Percentiles rank a stretch among this genome's conserved stretches.
These are phyloP conservation scores for Microsporum audouinii DNA, from an alignment of 2,329 filamentous ascomycete species.

Conservation along the genomic window DNA sequence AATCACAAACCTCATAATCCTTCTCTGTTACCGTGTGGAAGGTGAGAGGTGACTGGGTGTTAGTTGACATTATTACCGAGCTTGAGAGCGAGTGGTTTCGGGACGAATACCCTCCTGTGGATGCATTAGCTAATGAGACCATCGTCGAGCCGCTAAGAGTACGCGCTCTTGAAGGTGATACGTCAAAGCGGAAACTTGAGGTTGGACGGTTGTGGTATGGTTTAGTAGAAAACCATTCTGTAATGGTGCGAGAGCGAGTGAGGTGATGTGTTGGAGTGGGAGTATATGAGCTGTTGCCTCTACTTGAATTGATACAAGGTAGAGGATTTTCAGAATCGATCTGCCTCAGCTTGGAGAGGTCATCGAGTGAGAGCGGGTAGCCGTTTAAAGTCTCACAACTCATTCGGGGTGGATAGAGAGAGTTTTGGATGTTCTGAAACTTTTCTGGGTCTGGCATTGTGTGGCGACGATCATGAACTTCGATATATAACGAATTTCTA, in stretches of 20 bases:
- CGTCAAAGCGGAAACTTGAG: not conserved
- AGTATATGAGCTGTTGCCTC: not conserved
- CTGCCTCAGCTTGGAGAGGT: not conserved
- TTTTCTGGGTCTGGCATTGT: conserved; percentile 5
- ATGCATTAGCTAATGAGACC: conserved; percentile 21
- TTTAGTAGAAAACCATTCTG: not conserved
- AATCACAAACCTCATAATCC: conserved; percentile 14
- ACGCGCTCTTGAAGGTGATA: conserved; percentile 14
- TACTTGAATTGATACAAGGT: not conserved
- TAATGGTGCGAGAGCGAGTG: not conserved
- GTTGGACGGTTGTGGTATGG: conserved; percentile 2
- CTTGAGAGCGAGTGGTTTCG: conserved; percentile 24
- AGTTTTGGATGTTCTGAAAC: not conserved
- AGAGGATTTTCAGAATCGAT: not conserved
- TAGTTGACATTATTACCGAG: conserved; percentile 16
- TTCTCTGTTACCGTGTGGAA: conserved; percentile 15
- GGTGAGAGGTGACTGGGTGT: conserved; percentile 11
- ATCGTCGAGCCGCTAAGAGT: conserved; percentile 29
- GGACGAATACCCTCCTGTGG: conserved; percentile 15
- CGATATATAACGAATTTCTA: conserved; percentile 6
- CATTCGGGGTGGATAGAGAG: not conserved
- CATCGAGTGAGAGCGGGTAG: not conserved
- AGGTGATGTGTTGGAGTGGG: not conserved
- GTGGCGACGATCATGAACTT: conserved; percentile 4
- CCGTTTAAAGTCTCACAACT: not conserved